Percentiles rank a stretch among this genome's conserved stretches.
These are phyloP conservation scores for Hanseniaspora occidentalis DNA, from an alignment of 805 yeast species.

Conservation along the genomic window DNA sequence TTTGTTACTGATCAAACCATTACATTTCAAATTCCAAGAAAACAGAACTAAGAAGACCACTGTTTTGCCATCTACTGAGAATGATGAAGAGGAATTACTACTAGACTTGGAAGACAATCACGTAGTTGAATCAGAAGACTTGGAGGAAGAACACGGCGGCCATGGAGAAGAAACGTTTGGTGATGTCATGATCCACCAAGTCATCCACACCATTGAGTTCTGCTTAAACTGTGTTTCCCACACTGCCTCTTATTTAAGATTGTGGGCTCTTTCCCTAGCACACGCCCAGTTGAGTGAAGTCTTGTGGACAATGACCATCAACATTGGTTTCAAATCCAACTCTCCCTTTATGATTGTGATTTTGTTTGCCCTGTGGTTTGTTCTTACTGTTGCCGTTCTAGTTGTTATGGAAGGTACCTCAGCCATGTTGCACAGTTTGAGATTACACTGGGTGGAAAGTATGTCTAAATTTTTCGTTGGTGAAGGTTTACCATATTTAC, in stretches of 20 bases:
- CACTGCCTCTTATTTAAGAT: constrained; percentile 64
- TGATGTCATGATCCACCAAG: constrained; percentile 67
- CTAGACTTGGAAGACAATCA: constrained; percentile 2
- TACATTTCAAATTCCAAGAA: constrained; percentile 29
- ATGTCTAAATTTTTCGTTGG: constrained; percentile 75
- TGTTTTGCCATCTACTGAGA: constrained; percentile 10
- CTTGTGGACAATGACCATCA: constrained; percentile 65
- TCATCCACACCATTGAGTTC: constrained; percentile 69
- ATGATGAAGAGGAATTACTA: constrained; percentile 4
- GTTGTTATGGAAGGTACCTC: constrained; percentile 77
- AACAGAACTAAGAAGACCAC: constrained; percentile 16
- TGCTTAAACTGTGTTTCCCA: constrained; percentile 71
- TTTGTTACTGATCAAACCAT: constrained; percentile 54
- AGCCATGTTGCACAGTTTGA: constrained; percentile 69
- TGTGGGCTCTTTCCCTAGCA: constrained; percentile 71
- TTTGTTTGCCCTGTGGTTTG: constrained; percentile 66
- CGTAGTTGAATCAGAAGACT: constrained; percentile 14
- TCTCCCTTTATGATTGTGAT: constrained; percentile 40
- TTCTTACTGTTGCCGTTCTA: constrained; percentile 52
- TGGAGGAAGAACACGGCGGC: constrained; percentile 32
- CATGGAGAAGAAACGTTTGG: constrained; percentile 41
- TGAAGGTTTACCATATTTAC: constrained; percentile 57
- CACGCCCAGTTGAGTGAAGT: constrained; percentile 70
- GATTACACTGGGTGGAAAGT: constrained; percentile 75
- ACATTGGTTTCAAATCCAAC: constrained; percentile 43